Percentiles rank a stretch among this genome's conserved stretches.
Evolutionary conservation across 148 eudicot species (phyloP).

Genomic region (Polygonum maritimum): DNA sequence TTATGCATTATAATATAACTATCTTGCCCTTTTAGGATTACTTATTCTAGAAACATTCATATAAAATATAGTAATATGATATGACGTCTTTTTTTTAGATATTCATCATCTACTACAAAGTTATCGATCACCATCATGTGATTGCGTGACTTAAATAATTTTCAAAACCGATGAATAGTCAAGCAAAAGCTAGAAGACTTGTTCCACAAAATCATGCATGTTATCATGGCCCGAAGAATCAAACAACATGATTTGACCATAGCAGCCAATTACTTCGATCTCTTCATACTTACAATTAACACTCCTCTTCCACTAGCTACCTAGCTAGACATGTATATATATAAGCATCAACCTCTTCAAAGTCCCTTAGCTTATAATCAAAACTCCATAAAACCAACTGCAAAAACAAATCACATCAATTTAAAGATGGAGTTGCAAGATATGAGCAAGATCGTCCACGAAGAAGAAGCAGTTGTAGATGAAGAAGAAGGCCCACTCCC

Average conservation of each 20-base stretch:
- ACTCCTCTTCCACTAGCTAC: neutral
- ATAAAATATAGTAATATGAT: no score
- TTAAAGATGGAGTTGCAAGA: slow-evolving; percentile 10
- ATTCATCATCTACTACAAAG: no score
- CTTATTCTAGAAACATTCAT: no score
- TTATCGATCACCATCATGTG: no score
- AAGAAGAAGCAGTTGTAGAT: slow-evolving; percentile 10
- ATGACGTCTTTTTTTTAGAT: no score
- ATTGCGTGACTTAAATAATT: no score
- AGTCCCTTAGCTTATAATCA: no score
- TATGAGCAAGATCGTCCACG: neutral
- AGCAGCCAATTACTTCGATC: neutral
- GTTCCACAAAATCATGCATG: neutral
- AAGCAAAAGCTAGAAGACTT: neutral
- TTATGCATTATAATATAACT: no score
- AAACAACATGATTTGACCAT: neutral
- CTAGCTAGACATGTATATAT: neutral
- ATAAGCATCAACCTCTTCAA: no score
- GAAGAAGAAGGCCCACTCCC: slow-evolving; percentile 56
- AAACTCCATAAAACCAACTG: neutral
- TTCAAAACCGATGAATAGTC: no score
- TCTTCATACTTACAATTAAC: neutral
- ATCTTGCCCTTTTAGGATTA: no score
- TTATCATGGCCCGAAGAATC: neutral
- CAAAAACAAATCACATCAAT: neutral